Conservation (phyloP, 257 asterid genomes). For the Solanum rostratum region DNA sequence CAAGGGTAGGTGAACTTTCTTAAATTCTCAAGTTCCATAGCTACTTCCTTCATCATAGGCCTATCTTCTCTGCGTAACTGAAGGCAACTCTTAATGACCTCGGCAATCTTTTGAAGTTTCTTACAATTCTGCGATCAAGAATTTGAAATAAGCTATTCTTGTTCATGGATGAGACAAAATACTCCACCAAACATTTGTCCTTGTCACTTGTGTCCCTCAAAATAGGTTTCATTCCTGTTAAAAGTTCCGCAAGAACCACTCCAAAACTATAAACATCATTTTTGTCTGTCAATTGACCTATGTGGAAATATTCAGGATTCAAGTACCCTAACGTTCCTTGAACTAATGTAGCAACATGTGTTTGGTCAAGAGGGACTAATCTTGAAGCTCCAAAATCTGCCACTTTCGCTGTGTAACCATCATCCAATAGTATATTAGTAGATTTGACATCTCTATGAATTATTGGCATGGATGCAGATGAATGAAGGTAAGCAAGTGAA, state of each 20-base stretch:
- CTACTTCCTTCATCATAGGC: constrained; percentile 76
- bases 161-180: constrained; percentile 26
- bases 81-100: constrained; percentile 41
- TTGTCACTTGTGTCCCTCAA: constrained; percentile 30
- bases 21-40: constrained; percentile 49
- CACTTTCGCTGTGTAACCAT: constrained; percentile 30
- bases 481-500: constrained; percentile 49
- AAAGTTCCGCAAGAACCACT: constrained; percentile 54
- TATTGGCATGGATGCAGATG: constrained; percentile 35
- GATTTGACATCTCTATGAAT: constrained; percentile 58
- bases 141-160: constrained; percentile 39
- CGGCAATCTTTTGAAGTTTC: constrained; percentile 33
- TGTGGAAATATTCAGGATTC: constrained; percentile 48
- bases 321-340: constrained; percentile 50
- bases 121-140: constrained; percentile 39
- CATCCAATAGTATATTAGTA: constrained; percentile 36
- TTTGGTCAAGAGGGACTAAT: constrained; percentile 33
- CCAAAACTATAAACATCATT: constrained; percentile 74
- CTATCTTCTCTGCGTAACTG: constrained; percentile 37
- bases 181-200: constrained; percentile 33
- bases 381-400: constrained; percentile 61
- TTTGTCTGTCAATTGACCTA: constrained; percentile 37
- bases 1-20: constrained; percentile 43
- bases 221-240: constrained; percentile 50
- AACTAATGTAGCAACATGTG: constrained; percentile 39